Evolutionary conservation across 257 asterid genomes (phyloP).

Genomic region (Ophiorrhiza pumila): DNA sequence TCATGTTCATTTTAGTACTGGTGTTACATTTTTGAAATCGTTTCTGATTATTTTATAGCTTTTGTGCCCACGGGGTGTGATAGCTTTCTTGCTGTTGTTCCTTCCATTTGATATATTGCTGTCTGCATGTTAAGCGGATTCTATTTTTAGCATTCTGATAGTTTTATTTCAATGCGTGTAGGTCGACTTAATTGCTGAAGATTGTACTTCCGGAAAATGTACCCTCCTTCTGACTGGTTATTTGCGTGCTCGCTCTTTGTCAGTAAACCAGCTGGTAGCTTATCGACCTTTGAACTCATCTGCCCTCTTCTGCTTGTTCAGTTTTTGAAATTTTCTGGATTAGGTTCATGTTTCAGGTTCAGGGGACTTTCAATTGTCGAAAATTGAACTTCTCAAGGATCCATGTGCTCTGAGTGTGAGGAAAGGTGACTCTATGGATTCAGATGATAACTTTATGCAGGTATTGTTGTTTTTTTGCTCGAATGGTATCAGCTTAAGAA

Average conservation of each 20-base stretch:
- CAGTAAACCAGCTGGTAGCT: conserved; percentile 89
- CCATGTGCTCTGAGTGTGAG: conserved; percentile 65
- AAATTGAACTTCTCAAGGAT: conserved; percentile 82
- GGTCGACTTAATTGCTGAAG: conserved; percentile 59
- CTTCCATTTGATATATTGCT: not conserved
- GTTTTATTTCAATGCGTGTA: conserved; percentile 23
- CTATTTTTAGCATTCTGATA: conserved; percentile 6
- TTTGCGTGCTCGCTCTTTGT: conserved; percentile 66
- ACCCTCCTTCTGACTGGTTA: conserved; percentile 83
- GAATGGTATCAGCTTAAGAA: not conserved
- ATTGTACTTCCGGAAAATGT: conserved; percentile 47
- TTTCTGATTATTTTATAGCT: not conserved
- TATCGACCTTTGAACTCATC: conserved; percentile 25
- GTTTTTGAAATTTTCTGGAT: conserved; percentile 34
- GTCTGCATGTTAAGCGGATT: conserved; percentile 1
- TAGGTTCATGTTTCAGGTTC: conserved; percentile 98
- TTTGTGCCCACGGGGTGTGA: not conserved
- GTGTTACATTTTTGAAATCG: not conserved
- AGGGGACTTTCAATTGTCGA: conserved; percentile 86
- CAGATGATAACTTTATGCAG: conserved; percentile 54
- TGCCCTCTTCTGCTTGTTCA: conserved; percentile 16
- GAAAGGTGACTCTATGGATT: conserved; percentile 73
- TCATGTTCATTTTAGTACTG: not conserved
- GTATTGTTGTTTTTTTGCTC: conserved; percentile 27
- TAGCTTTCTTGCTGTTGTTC: conserved; percentile 1